These are phyloP conservation scores for Leucogyrophana mollusca DNA, from an alignment of 768 basidiomycete genomes.

Conservation along the genomic window DNA sequence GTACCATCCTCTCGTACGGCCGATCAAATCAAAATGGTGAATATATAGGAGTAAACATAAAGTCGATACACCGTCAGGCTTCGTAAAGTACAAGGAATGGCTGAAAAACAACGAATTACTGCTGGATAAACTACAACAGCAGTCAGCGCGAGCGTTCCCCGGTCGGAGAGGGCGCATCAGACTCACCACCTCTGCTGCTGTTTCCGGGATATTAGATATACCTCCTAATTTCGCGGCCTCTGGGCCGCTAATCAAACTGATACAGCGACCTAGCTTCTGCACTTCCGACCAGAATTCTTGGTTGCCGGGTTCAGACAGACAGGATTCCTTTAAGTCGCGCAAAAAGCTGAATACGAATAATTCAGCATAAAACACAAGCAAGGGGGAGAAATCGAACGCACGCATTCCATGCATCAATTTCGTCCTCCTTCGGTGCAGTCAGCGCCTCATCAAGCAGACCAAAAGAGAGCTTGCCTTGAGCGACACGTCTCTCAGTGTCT, in stretches of 20 bases:
- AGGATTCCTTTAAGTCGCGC: conserved; percentile 53
- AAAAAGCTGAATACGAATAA: conserved; percentile 50
- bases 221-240: conserved; percentile 65
- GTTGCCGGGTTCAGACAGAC: conserved; percentile 57
- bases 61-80: too few species aligned
- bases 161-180: conserved; percentile 10
- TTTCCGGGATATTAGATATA: conserved; percentile 54
- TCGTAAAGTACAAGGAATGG: neutral
- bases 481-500: conserved; percentile 61
- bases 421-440: conserved; percentile 58
- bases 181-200: conserved; percentile 52
- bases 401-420: conserved; percentile 82
- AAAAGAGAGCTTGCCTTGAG: conserved; percentile 47
- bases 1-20: neutral
- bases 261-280: conserved; percentile 43
- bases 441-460: neutral
- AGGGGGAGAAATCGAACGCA: conserved; percentile 31
- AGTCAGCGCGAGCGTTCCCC: conserved; percentile 38
- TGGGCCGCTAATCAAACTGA: conserved; percentile 59
- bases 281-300: conserved; percentile 65
- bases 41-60: too few species aligned
- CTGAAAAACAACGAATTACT: neutral
- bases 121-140: neutral
- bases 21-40: neutral
- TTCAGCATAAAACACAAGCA: neutral